Base-by-base conservation (phyloP, 1,284 basidiomycete genomes). In the Cutaneotrichosporon sp. region DNA sequence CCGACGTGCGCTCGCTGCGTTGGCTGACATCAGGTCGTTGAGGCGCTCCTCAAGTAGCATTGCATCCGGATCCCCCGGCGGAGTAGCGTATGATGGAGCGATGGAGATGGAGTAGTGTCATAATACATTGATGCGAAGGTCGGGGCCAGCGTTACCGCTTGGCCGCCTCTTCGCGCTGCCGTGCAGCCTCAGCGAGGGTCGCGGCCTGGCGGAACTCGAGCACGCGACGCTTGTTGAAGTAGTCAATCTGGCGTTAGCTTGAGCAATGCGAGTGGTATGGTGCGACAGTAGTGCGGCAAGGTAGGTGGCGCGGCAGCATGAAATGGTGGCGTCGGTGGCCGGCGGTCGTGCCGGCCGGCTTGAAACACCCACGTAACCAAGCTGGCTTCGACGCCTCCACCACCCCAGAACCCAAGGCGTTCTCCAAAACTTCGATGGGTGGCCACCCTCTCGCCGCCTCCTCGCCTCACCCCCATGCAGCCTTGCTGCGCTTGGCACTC, bases 161-260 rank as follows among this genome's bases (percentile, higher is more conserved):
- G 20, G 45, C 36, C 8, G 58, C 62, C 46, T 61, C 60, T 20
- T 72, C 73, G 47, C 70, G 64, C 58, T 70, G 68, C 52, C 62
- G 67, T 31, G 73, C 72, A 10, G 75, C 76, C 14, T 74, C 77
- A 22, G 72, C 73, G 20, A 75, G 63, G 54, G 79, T 80, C n/a
- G 73, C 72, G 56, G 73, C 72, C 62, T 79, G 75, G 22, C 80
- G 67, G 34, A 79, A 66, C 62, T 81, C 80, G 31, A 81, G 72
- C 3, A 75, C 73, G 33, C 80, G 70, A 20, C 81, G 75, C 66
- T 81, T 80, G 70, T 81, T 80, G 67, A 81, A 82, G 72, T 81
- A 81, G 61, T 81, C 80, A 68, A 81, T 76, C 80, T 81, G 65
- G 18, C 4, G 24, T 60, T 31, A 58, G 52, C 22, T 33, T 24